Base-by-base conservation (phyloP, 192 early-diverging fungal genomes). In the Backusella liffmaniae region DNA sequence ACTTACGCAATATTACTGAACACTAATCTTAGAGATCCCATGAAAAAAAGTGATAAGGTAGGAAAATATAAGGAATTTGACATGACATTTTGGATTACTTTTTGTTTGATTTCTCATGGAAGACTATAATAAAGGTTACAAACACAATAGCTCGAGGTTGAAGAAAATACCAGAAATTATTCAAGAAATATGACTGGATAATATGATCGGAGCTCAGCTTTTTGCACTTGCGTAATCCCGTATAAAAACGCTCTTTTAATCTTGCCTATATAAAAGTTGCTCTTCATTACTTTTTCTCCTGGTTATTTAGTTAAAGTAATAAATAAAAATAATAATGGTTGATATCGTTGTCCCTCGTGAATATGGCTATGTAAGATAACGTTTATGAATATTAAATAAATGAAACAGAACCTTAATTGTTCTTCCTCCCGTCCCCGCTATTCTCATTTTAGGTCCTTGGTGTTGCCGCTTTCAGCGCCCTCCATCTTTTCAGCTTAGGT, bases 281-380 rank as follows among this genome's bases (percentile, higher is more conserved):
- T 49, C 26, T 46, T 46, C 21, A 8, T 68, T 68, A n/a, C 6
- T 68, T 68, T 36, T 68, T 68, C 35, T 68, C 21, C 35, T 37
- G 15, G 9, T 59, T 12, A 23, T 23, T 26, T 1, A 59, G 53
- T 59, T 26, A 59, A 59, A 59, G 10, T 26, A 59, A 59, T 69
- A 53, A 62, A 26, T 5, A 62, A 32, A 32, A 32, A 62, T 74
- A 36, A 10, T 67, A 66, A 87, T 83, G 82, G 70, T 68, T 26
- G 65, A 86, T 70, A 72, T 88, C 72, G 65, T 76, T 35, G 49
- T 91, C 53, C 71, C 86, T 35, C 73, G 77, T 39, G 86, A 89
- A 77, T 89, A 91, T 75, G 88, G 87, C 35, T 91, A 88, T 74
- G 90, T 91, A 83, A 71, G 86, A 29, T 29, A 62, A 62, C 56